Base-by-base conservation (phyloP, 768 basidiomycete species). In the Psilocybe tampanensis region DNA sequence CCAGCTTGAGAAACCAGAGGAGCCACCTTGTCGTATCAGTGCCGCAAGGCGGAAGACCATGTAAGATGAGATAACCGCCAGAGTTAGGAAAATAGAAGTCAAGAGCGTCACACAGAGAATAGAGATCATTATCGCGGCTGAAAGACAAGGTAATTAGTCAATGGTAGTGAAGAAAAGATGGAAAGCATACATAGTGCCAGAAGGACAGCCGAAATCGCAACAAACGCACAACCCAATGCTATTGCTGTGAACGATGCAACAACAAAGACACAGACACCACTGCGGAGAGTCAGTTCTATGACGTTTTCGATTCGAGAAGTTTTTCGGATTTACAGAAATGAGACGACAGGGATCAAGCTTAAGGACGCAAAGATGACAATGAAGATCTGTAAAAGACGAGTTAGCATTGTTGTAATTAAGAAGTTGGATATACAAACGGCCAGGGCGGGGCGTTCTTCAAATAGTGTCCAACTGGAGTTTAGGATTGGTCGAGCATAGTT, bases 41-140 rank as follows among this genome's bases (percentile, higher is more conserved):
- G 61, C 29, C 12, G 62, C 45, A 21, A 69, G 53, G 5, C 67
- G 62, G 44, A 62, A 36, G 54, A 62, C 56, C 43, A 68, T 48
- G 52, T 66, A 71, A 9, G 63, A 52, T 18, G 54, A 59, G 15
- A 70, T 54, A 26, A 57, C 48, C 11, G 62, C 23, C 26, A 52
- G 17, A 12, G 70, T 67, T 17, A 73, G 47, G 52, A 67, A 56
- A 34, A 59, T 33, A 39, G 72, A 64, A 17, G 63, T 41, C 47
- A 67, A 62, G 45, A 66, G 60, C 12, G 63, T 59, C 5, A 54
- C 66, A 42, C 58, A 41, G 26, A 68, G 58, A 23, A 66, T 51
- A 32, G 53, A 52, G 34, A 59, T 45, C 39, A 74, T 61, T 34
- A 68, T 51, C 18, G 54, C 39, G 21, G 64, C 68, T 68, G 47